phyloP scores from a whole-genome alignment of 2,329 filamentous ascomycete species.

The Epichloe baconii region DNA sequence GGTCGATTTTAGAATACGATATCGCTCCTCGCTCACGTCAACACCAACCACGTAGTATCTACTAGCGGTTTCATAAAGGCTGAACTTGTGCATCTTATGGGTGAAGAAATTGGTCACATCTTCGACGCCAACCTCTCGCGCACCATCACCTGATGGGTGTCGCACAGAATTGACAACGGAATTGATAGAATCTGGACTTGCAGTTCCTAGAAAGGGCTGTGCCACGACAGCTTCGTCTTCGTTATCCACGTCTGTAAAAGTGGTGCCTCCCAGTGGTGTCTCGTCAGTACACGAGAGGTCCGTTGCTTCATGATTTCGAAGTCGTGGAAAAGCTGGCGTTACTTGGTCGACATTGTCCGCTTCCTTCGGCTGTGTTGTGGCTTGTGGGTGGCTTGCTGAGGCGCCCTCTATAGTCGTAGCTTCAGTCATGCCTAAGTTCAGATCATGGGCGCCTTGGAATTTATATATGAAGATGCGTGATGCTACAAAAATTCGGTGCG shows the following conservation, averaged over 20 bases:
- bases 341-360: neutral
- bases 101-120: conserved; percentile 25
- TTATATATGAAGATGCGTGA: too few relatives aligned
- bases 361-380: neutral
- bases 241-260: neutral
- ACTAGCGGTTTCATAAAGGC: conserved; percentile 88
- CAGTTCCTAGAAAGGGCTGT: conserved; percentile 16
- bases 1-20: conserved; percentile 86
- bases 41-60: conserved; percentile 91
- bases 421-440: neutral
- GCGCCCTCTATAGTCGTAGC: neutral
- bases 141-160: conserved; percentile 2
- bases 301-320: neutral
- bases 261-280: neutral
- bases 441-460: too few relatives aligned
- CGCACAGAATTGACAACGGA: conserved; percentile 16
- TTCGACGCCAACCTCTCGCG: conserved; percentile 17
- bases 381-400: neutral
- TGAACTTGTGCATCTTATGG: conserved; percentile 86
- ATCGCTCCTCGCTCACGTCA: conserved; percentile 78
- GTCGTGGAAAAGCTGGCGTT: neutral
- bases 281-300: neutral
- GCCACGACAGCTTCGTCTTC: neutral
- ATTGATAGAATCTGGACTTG: conserved; percentile 33
- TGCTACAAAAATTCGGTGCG: too few relatives aligned